Percentiles rank a stretch among this genome's conserved stretches.
phyloP scores from a whole-genome alignment of 495 filamentous ascomycete species.

The Penicillium canariense region DNA sequence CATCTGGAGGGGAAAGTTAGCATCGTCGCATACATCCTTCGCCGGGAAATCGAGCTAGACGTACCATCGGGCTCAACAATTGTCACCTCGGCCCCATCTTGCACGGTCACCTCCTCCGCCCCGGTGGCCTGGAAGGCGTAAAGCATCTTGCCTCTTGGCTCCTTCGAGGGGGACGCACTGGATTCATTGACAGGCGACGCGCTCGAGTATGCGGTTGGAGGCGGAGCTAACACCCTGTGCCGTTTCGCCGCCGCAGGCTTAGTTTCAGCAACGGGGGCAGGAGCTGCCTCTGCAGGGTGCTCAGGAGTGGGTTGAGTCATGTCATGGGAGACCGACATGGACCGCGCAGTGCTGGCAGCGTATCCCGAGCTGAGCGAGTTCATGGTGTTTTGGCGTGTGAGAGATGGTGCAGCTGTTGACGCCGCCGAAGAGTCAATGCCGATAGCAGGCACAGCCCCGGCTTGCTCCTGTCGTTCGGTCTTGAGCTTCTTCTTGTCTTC shows the following conservation, averaged over 20 bases:
- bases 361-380: conserved; percentile 89
- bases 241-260: conserved; percentile 50
- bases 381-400: conserved; percentile 87
- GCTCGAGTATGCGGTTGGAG: conserved; percentile 74
- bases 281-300: conserved; percentile 33
- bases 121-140: conserved; percentile 79
- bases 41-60: conserved; percentile 23
- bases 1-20: conserved; percentile 56
- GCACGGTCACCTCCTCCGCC: conserved; percentile 75
- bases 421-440: conserved; percentile 39
- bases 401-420: conserved; percentile 43
- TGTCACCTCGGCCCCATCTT: conserved; percentile 70
- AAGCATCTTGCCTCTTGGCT: conserved; percentile 81
- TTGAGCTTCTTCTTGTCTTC: conserved; percentile 94
- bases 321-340: conserved; percentile 64
- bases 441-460: conserved; percentile 53
- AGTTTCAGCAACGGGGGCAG: conserved; percentile 29
- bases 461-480: conserved; percentile 71
- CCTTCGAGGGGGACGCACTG: conserved; percentile 28
- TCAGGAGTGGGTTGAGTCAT: conserved; percentile 39
- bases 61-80: conserved; percentile 89
- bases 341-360: conserved; percentile 73
- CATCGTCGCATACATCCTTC: background rate
- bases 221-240: conserved; percentile 79
- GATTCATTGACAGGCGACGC: conserved; percentile 50